Evolutionary conservation across 805 yeast species (phyloP), one percentile per base, ranked within the genome.

Genomic region (Blastobotrys robertii): DNA sequence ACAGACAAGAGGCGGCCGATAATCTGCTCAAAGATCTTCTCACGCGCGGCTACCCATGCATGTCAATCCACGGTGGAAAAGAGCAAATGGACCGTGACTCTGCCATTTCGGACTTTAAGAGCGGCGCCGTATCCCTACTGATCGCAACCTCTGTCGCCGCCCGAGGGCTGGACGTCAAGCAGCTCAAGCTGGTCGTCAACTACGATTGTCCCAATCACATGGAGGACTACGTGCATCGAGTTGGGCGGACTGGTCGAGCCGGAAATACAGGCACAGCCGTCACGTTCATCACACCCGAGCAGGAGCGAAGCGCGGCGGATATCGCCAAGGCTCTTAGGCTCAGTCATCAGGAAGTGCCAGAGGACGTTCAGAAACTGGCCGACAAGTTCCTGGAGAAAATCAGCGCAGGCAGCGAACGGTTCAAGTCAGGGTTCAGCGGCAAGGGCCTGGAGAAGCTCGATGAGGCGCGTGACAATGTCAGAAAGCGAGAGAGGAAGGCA

Each of bases 91-190:
- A 90, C 56, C 68, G 98, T 42, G 82, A 81, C 37, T 64, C 73
- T 15, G 85, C 88, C 2, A 73, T 92, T 33, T 67, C 71, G 10
- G 84, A 77, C 40, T 92, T 90, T 60, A 72, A 74, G 44, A 66
- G 59, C 5, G 81, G 85, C 10, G 68, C 69, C 0, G 64, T 77
- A 43, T 58, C 67, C 14, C 75, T 87, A 1, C 65, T 92, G 39
- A 75, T 92, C 22, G 95, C 97, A 6, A 92, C 98, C 0, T 92
- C 95, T 2, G 83, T 92, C 19, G 86, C 97, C 2, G 95, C 98
- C 0, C 70, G 98, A 48, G 98, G 98, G 0, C 66, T 92, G 16
- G 97, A 92, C 62, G 96, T 92, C n/a, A 83, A 86, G 41, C 81
- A 79, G 15, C 72, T 90, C 19, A 78, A 78, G 44, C 60, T 88